Conservation (phyloP, 441 rosid genomes). For the Monsonia emarginata region DNA sequence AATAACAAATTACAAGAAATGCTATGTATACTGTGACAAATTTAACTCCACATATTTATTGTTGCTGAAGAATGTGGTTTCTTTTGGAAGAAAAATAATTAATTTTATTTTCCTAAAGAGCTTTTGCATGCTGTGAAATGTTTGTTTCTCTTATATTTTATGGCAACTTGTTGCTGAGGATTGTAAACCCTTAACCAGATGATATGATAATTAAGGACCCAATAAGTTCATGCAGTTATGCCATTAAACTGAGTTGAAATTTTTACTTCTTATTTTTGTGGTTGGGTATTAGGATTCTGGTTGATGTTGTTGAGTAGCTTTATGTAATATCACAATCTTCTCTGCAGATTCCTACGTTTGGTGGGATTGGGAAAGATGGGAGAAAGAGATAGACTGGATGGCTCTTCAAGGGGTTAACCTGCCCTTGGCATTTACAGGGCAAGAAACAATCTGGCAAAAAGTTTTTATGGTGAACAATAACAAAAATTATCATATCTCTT, state of each 20-base stretch:
- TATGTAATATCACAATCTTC: conserved; percentile 17
- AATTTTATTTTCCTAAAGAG: background rate
- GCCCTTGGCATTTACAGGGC: conserved; percentile 92
- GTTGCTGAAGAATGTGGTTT: background rate
- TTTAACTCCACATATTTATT: background rate
- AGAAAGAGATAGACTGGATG: conserved; percentile 98
- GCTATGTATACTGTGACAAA: background rate
- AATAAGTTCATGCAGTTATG: background rate
- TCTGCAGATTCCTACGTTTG: conserved; percentile 79
- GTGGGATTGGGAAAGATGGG: conserved; percentile 98
- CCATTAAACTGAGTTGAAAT: background rate
- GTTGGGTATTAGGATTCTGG: background rate
- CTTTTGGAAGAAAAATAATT: background rate
- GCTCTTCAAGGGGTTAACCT: conserved; percentile 93
- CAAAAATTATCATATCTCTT: conserved; percentile 14
- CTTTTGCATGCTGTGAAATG: background rate
- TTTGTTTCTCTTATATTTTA: background rate
- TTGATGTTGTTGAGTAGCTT: conserved; percentile 10
- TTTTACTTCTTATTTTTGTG: background rate
- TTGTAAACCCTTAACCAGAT: background rate
- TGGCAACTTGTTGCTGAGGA: background rate
- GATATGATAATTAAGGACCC: background rate
- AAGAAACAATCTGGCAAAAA: conserved; percentile 89
- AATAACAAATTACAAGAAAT: background rate
- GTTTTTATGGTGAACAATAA: conserved; percentile 61